phyloP scores from a whole-genome alignment of 1,284 basidiomycete genomes.

The Cronartium quercuum region DNA sequence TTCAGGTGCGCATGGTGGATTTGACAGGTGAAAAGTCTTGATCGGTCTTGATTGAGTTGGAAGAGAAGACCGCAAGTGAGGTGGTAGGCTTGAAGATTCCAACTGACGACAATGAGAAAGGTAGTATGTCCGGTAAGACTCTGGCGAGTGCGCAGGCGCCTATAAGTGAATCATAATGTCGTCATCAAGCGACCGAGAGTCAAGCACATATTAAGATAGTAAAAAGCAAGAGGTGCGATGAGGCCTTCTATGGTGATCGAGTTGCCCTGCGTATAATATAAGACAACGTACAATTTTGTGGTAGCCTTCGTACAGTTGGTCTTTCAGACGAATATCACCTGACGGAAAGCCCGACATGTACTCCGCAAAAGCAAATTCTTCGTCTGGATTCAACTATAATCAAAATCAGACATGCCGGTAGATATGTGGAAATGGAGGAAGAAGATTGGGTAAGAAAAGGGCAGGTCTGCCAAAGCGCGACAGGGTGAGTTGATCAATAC shows the following conservation, averaged over 20 bases:
- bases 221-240: too few species aligned
- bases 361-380: constrained; percentile 3
- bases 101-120: background rate
- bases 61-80: too few species aligned
- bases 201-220: too few species aligned
- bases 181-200: too few species aligned
- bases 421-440: too few species aligned
- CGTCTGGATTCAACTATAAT: background rate
- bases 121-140: background rate
- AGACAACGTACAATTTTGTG: background rate
- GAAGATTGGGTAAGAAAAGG: too few species aligned
- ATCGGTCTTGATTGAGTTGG: too few species aligned
- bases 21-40: background rate
- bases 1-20: background rate
- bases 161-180: background rate
- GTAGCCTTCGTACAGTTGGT: constrained; percentile 1
- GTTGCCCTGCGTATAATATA: too few species aligned
- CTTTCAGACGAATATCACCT: constrained; percentile 9
- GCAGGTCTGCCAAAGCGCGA: too few species aligned
- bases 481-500: too few species aligned
- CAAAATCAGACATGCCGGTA: too few species aligned
- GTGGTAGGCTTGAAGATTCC: background rate
- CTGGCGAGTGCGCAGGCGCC: background rate
- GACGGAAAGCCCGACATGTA: background rate
- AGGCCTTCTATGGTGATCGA: too few species aligned